These are phyloP conservation scores for Suhomyces wounanorum DNA, from an alignment of 1,139 yeast genomes.

Conservation along the genomic window DNA sequence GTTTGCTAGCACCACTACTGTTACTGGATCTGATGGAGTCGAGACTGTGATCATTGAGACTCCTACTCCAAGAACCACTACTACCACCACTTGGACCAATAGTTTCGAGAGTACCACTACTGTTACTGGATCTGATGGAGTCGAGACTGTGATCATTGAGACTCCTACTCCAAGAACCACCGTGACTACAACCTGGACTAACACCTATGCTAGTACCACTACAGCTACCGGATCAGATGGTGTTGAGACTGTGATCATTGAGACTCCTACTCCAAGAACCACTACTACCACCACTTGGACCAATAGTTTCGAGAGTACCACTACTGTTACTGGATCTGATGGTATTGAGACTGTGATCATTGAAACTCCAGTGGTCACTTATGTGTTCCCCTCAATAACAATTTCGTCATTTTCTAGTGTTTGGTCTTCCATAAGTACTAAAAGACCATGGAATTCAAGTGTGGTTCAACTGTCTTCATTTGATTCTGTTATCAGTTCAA, in stretches of 20 bases:
- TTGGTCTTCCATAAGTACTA: not conserved
- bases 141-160: constrained; percentile 16
- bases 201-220: constrained; percentile 6
- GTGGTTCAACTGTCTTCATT: not conserved
- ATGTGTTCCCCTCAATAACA: not conserved
- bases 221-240: constrained; percentile 13
- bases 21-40: constrained; percentile 12
- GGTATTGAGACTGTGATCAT: constrained; percentile 20
- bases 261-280: constrained; percentile 13
- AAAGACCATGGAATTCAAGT: not conserved
- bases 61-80: constrained; percentile 9
- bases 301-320: constrained; percentile 5
- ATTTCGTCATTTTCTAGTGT: not conserved
- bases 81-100: constrained; percentile 23
- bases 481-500: not conserved
- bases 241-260: constrained; percentile 13
- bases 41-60: constrained; percentile 9
- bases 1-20: constrained; percentile 10
- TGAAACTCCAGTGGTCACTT: constrained; percentile 17
- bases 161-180: constrained; percentile 19
- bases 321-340: constrained; percentile 14
- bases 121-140: not conserved
- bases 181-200: constrained; percentile 15
- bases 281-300: constrained; percentile 4
- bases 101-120: constrained; percentile 14